phyloP scores from a whole-genome alignment of 1,284 basidiomycete genomes.

The Ganoderma leucocontextum region DNA sequence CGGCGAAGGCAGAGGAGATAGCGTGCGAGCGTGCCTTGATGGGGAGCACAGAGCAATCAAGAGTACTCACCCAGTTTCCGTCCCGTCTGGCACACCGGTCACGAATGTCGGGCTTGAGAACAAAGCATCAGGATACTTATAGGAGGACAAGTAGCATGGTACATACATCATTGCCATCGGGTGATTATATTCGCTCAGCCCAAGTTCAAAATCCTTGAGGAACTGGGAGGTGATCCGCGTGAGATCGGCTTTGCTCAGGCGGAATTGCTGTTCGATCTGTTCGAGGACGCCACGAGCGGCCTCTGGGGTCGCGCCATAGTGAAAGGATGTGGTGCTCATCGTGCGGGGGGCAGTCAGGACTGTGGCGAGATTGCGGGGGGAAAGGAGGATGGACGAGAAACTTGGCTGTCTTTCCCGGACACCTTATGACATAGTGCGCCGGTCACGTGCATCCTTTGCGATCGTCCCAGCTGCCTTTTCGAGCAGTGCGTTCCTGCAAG shows the following conservation, averaged over 20 bases:
- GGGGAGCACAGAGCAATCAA: constrained; percentile 14
- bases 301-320: constrained; percentile 34
- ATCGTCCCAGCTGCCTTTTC: constrained; percentile 31
- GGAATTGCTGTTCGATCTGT: constrained; percentile 73
- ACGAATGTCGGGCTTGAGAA: constrained; percentile 83
- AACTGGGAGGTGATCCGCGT: constrained; percentile 80
- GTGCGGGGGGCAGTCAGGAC: constrained; percentile 17
- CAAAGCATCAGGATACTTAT: constrained; percentile 12
- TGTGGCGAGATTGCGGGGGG: constrained; percentile 13
- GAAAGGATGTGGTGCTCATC: constrained; percentile 37
- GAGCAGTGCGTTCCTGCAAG: constrained; percentile 18
- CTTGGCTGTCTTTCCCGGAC: constrained; percentile 26
- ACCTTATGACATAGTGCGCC: constrained; percentile 33
- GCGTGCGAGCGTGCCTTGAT: neutral
- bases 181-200: constrained; percentile 75
- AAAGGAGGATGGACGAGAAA: constrained; percentile 28
- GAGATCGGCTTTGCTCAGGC: constrained; percentile 68
- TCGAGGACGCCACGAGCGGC: constrained; percentile 44
- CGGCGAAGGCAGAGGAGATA: neutral
- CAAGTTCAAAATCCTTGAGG: constrained; percentile 77
- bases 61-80: constrained; percentile 83
- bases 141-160: neutral
- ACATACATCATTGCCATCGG: constrained; percentile 91
- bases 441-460: constrained; percentile 26
- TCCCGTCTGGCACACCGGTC: constrained; percentile 88